Percentiles rank a stretch among this genome's conserved stretches.
phyloP scores from a whole-genome alignment of 768 basidiomycete genomes.

The Hemileccinum rubropunctum region DNA sequence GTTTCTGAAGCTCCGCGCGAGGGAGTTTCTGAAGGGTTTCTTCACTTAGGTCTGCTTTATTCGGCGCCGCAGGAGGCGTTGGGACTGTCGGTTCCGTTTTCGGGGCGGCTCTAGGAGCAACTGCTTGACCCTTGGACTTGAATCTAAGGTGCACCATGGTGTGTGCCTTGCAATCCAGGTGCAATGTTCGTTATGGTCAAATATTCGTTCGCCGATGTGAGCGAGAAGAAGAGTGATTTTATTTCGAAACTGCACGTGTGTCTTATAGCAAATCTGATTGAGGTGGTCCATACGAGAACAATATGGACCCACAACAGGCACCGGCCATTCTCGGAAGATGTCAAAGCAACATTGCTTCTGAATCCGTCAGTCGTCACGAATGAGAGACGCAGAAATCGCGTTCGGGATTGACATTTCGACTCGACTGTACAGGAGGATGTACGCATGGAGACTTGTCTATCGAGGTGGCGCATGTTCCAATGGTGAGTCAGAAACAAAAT shows the following conservation, averaged over 20 bases:
- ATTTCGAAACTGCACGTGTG: not conserved
- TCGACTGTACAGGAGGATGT: no score
- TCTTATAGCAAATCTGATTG: constrained; percentile 7
- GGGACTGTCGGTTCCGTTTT: not conserved
- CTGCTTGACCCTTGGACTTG: constrained; percentile 6
- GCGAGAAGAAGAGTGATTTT: not conserved
- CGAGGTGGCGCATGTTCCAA: no score
- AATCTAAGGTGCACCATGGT: constrained; percentile 8
- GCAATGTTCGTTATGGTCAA: not conserved
- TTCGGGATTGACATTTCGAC: no score
- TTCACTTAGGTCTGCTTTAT: constrained; percentile 7
- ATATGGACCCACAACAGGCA: constrained; percentile 19
- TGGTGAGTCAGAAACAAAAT: not conserved
- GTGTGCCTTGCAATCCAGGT: not conserved
- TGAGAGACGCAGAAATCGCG: no score
- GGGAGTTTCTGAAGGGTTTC: constrained; percentile 21
- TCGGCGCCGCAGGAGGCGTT: not conserved
- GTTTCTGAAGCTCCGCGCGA: constrained; percentile 25
- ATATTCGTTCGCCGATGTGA: not conserved
- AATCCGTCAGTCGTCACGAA: no score
- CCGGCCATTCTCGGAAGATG: constrained; percentile 1
- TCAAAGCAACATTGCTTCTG: constrained; percentile 19
- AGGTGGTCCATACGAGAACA: constrained; percentile 10
- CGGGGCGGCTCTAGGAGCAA: not conserved
- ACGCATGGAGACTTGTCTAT: no score